Base-by-base conservation (phyloP, 139 green algal genomes). In the Chlamydomonas incerta region DNA sequence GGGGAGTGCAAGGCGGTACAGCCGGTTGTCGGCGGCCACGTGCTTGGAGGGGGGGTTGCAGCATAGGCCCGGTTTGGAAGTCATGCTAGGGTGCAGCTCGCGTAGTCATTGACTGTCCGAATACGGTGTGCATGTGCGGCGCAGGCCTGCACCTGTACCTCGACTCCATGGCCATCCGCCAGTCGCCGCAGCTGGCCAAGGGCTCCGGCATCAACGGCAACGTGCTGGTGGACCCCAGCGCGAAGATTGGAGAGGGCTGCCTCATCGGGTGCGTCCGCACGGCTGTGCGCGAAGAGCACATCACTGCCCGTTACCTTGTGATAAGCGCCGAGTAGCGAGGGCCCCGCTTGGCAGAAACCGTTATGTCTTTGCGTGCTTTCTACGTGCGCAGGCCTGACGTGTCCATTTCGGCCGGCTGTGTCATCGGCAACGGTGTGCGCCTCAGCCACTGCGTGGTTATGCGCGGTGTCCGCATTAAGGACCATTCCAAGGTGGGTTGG, bases 401-500 rank as follows among this genome's bases (percentile, higher is more conserved):
- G 20, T 96, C 95, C 57, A 97, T 99, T 63, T 96, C 97, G 31
- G 88, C 94, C 6, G 93, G 92, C 71, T 97, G 95, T 74, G 93
- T 95, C 10, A 98, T 99, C 41, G 97, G 95, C 33, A 88, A 97
- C 77, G 97, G 97, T 70, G 97, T 99, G 87, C 91, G 97, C 11
- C 91, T 99, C n/a, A 92, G 87, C 81, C 96, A 97, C 88, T 97
- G 94, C 82, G 94, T 98, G 28, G 80, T 99, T 74, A 96, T 99
- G 90, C 88, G 92, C 33, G 94, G 96, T 3, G 93, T 97, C 18
- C 90, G 93, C 29, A 90, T 96, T 58, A 91, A 92, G 55, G 70
- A 93, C 76, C 88, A 94, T 85, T 85, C 33, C 74, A 95, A 93
- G 90, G 88, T 94, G 77, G 11, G 79, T n/a, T n/a, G n/a, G n/a